These are phyloP conservation scores for Euphorbia celastroides DNA, from an alignment of 441 rosid species.

Conservation along the genomic window DNA sequence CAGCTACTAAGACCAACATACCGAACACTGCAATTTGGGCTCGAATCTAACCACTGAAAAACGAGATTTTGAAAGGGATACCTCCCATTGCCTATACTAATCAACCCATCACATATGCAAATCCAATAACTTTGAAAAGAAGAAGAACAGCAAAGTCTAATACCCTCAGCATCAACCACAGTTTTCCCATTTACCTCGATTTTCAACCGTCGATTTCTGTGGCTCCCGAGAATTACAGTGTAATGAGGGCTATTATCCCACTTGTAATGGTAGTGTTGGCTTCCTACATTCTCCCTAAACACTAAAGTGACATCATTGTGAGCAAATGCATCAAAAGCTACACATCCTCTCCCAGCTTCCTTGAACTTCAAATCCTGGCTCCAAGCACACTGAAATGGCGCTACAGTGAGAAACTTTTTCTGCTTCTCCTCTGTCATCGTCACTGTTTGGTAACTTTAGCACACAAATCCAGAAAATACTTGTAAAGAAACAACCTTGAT, in stretches of 20 bases:
- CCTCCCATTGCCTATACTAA: slow-evolving; percentile 83
- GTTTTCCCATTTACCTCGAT: slow-evolving; percentile 88
- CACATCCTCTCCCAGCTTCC: slow-evolving; percentile 96
- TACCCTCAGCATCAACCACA: slow-evolving; percentile 76
- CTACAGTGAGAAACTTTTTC: slow-evolving; percentile 75
- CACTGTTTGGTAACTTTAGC: slow-evolving; percentile 8
- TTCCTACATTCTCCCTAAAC: slow-evolving; percentile 92
- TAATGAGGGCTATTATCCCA: slow-evolving; percentile 93
- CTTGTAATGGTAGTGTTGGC: slow-evolving; percentile 90
- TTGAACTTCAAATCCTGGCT: slow-evolving; percentile 82
- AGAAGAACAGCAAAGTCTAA: slow-evolving; percentile 74
- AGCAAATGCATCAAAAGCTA: slow-evolving; percentile 95
- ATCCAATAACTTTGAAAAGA: slow-evolving; percentile 96
- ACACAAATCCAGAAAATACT: slow-evolving; percentile 24
- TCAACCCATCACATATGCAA: slow-evolving; percentile 85
- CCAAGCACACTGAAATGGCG: slow-evolving; percentile 99
- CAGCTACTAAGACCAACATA: slow-evolving; percentile 95
- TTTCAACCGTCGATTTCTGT: slow-evolving; percentile 81
- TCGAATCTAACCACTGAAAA: slow-evolving; percentile 85
- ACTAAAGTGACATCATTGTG: slow-evolving; percentile 94
- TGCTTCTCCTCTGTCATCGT: slow-evolving; percentile 55
- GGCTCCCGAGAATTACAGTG: slow-evolving; percentile 93
- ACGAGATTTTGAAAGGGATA: slow-evolving; percentile 97
- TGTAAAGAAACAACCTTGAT: slow-evolving; percentile 17
- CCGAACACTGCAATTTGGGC: slow-evolving; percentile 77